Conservation (phyloP, 2,329 filamentous ascomycete species). For the Claviceps monticola region DNA sequence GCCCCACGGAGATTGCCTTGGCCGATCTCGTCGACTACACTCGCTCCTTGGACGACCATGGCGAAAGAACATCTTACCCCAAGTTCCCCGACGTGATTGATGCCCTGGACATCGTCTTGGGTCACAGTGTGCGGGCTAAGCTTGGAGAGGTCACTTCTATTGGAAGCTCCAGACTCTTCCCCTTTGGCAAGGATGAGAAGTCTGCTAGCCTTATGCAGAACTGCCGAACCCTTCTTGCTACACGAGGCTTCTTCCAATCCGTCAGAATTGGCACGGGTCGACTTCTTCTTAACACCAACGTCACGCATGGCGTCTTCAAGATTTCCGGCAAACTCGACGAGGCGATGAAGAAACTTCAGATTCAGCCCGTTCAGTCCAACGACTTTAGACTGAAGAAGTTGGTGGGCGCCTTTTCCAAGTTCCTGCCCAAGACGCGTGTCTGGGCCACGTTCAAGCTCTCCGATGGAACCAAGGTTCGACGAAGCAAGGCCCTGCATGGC, state of each 20-base stretch:
- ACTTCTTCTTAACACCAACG: constrained; percentile 40
- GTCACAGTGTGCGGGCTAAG: constrained; percentile 26
- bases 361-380: constrained; percentile 7
- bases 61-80: constrained; percentile 27
- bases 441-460: constrained; percentile 18
- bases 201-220: constrained; percentile 14
- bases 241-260: constrained; percentile 43
- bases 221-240: constrained; percentile 22
- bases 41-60: constrained; percentile 24
- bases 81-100: constrained; percentile 35
- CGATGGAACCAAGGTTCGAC: constrained; percentile 17
- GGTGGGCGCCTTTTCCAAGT: constrained; percentile 15
- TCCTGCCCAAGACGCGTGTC: constrained; percentile 25
- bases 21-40: constrained; percentile 31
- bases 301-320: constrained; percentile 40
- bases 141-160: constrained; percentile 23
- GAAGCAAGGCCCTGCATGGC: constrained; percentile 16
- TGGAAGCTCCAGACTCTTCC: constrained; percentile 36
- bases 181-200: constrained; percentile 20
- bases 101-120: constrained; percentile 38
- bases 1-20: constrained; percentile 24
- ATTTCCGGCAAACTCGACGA: constrained; percentile 20
- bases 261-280: constrained; percentile 38
- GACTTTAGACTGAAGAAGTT: constrained; percentile 14
- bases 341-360: constrained; percentile 17